Conservation (phyloP, 345 rosid genomes). For the Durio zibethinus region DNA sequence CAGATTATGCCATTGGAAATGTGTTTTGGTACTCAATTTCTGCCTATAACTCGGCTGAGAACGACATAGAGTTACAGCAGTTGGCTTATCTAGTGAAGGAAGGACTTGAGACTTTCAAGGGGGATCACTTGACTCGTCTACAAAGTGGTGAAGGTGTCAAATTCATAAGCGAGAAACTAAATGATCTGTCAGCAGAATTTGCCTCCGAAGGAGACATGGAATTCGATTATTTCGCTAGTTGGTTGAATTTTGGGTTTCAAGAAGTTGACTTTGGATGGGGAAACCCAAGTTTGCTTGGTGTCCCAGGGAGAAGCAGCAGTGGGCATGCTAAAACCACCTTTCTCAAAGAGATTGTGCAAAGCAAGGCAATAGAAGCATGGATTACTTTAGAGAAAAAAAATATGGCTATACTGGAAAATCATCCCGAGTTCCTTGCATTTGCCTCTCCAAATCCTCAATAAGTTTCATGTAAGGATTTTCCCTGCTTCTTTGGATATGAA, state of each 20-base stretch:
- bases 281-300: neutral
- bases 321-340: no score
- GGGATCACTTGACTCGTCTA: neutral
- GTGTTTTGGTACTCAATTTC: neutral
- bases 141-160: neutral
- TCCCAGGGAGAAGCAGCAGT: neutral
- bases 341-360: neutral
- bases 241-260: neutral
- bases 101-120: neutral
- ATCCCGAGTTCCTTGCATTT: slow-evolving; percentile 10
- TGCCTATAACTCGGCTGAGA: neutral
- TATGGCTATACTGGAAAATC: neutral
- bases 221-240: neutral
- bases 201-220: neutral
- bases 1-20: neutral
- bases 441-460: neutral
- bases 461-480: neutral
- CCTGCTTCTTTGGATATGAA: no score
- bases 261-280: slow-evolving; percentile 1
- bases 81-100: neutral
- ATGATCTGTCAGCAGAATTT: neutral
- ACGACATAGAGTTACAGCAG: neutral
- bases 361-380: neutral
- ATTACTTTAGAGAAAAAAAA: neutral
- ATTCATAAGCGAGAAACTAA: neutral